phyloP scores from a whole-genome alignment of 768 basidiomycete species.

The Phylloporus sp. region DNA sequence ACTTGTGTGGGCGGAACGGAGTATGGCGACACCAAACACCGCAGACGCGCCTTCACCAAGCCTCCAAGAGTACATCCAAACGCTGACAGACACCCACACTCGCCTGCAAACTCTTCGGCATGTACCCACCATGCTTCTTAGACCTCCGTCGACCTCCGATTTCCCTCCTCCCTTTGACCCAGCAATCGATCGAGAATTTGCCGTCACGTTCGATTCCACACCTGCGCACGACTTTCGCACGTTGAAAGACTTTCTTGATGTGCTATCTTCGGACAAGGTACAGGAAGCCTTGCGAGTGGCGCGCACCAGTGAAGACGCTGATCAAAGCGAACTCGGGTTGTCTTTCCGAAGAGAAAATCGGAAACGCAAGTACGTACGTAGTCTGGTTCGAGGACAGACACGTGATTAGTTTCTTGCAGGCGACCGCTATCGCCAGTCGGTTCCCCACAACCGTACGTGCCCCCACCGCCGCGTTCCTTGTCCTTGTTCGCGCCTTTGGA shows the following conservation, averaged over 20 bases:
- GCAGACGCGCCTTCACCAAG: conserved; percentile 12
- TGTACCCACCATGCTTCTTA: conserved; percentile 42
- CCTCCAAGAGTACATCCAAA: conserved; percentile 42
- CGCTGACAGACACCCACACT: conserved; percentile 42
- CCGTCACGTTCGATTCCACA: conserved; percentile 24
- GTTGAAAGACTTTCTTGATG: conserved; percentile 44
- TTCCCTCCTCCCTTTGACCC: conserved; percentile 27
- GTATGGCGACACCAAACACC: background rate
- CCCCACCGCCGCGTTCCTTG: conserved; percentile 33
- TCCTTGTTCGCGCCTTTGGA: conserved; percentile 42
- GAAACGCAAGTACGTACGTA: conserved; percentile 49
- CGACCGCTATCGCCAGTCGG: conserved; percentile 49
- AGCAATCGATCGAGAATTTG: conserved; percentile 26
- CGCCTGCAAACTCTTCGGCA: conserved; percentile 43
- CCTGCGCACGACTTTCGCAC: conserved; percentile 41
- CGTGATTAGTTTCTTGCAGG: conserved; percentile 26
- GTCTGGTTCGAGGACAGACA: background rate
- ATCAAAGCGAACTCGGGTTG: conserved; percentile 45
- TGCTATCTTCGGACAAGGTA: conserved; percentile 44
- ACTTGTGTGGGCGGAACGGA: too few relatives aligned
- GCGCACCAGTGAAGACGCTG: conserved; percentile 48
- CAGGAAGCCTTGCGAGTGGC: conserved; percentile 58
- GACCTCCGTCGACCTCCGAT: conserved; percentile 31
- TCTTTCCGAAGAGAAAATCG: conserved; percentile 44
- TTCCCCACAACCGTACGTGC: conserved; percentile 56